Evolutionary conservation across 805 yeast genomes (phyloP).

Genomic region (Nakazawaea sp.): DNA sequence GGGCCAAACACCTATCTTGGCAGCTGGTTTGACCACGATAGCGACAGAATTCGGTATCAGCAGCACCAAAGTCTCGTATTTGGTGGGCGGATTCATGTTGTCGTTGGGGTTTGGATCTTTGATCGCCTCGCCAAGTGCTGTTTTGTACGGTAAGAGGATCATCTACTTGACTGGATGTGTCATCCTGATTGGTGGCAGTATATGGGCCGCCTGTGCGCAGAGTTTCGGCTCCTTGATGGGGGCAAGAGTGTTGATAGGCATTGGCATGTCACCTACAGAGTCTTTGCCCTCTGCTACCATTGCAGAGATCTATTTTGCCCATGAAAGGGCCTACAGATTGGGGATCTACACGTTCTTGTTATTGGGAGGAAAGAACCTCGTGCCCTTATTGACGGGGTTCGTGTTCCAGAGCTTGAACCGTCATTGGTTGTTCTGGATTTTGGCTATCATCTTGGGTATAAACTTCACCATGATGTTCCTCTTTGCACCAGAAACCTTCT

Average conservation of each 20-base stretch:
- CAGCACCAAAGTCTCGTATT: constrained; percentile 36
- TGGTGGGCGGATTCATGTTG: constrained; percentile 55
- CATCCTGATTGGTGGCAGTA: constrained; percentile 41
- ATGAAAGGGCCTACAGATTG: constrained; percentile 41
- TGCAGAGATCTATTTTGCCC: constrained; percentile 52
- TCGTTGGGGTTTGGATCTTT: constrained; percentile 54
- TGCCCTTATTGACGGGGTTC: constrained; percentile 50
- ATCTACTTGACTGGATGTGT: constrained; percentile 43
- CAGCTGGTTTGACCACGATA: constrained; percentile 44
- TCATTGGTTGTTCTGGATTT: constrained; percentile 59
- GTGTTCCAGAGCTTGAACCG: constrained; percentile 41
- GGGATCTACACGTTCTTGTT: constrained; percentile 48
- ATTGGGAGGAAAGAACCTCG: constrained; percentile 49
- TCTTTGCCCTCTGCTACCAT: constrained; percentile 54
- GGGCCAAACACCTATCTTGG: constrained; percentile 54
- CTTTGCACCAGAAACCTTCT: constrained; percentile 61
- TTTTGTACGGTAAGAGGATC: constrained; percentile 49
- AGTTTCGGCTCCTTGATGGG: constrained; percentile 46
- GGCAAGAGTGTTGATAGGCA: constrained; percentile 50
- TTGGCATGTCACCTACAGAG: constrained; percentile 57
- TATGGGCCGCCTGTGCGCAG: constrained; percentile 47
- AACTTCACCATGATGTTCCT: constrained; percentile 37
- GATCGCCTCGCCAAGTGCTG: constrained; percentile 51
- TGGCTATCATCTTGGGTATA: constrained; percentile 43
- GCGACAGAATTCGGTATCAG: constrained; percentile 35